phyloP scores from a whole-genome alignment of 169 alveolate genomes.

The Plasmodium berghei region DNA sequence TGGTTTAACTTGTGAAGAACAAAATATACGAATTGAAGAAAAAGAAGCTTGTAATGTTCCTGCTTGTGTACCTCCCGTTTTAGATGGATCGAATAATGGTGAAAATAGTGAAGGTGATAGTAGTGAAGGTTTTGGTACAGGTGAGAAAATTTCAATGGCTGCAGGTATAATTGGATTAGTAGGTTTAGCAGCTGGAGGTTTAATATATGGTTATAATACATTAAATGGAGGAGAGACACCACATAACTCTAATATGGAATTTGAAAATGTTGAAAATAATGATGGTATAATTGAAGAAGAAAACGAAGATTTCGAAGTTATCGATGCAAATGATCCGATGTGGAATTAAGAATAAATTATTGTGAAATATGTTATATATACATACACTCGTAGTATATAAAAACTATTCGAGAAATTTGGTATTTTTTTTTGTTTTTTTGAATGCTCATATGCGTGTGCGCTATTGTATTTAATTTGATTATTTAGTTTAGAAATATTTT shows the following conservation, averaged over 20 bases:
- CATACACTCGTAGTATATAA: neutral
- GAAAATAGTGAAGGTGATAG: neutral
- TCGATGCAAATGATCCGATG: constrained; percentile 72
- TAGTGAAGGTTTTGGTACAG: constrained; percentile 56
- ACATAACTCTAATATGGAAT: constrained; percentile 67
- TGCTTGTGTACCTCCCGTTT: constrained; percentile 16
- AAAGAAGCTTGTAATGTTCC: constrained; percentile 43
- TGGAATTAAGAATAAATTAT: constrained; percentile 20
- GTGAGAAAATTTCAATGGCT: constrained; percentile 61
- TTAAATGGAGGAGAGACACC: constrained; percentile 66
- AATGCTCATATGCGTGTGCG: no score
- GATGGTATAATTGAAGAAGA: constrained; percentile 16
- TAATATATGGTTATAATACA: constrained; percentile 59
- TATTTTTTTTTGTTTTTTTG: no score
- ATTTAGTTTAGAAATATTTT: neutral
- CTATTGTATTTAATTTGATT: no score
- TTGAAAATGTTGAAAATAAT: constrained; percentile 61
- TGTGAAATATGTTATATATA: neutral
- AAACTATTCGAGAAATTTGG: no score
- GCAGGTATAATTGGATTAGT: constrained; percentile 62
- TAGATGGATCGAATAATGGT: neutral
- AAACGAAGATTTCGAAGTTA: constrained; percentile 68
- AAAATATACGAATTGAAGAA: constrained; percentile 52
- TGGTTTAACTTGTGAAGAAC: constrained; percentile 71
- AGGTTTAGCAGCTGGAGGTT: constrained; percentile 52